Evolutionary conservation across 495 filamentous ascomycete genomes (phyloP).

Genomic region (Aspergillus saccharolyticus): DNA sequence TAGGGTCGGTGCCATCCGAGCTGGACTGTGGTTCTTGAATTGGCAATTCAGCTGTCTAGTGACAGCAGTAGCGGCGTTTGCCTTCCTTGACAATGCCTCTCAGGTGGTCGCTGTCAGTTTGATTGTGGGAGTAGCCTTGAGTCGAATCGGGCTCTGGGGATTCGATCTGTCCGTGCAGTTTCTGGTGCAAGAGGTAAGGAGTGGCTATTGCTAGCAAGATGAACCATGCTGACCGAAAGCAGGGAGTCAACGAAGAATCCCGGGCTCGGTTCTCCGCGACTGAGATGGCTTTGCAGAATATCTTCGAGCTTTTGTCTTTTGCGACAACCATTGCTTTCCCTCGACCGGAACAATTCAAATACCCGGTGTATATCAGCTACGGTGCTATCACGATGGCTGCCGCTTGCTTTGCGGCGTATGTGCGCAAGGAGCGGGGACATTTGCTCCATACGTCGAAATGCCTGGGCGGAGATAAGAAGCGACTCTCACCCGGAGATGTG

Average conservation of each 20-base stretch:
- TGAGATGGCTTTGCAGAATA: conserved; percentile 58
- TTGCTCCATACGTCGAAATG: conserved; percentile 48
- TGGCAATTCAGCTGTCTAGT: conserved; percentile 56
- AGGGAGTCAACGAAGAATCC: conserved; percentile 45
- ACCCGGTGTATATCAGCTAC: conserved; percentile 53
- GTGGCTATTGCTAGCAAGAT: background rate
- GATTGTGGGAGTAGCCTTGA: conserved; percentile 49
- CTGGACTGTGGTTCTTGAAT: conserved; percentile 58
- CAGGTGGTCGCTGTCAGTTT: conserved; percentile 41
- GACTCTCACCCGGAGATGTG: background rate
- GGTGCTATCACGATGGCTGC: conserved; percentile 47
- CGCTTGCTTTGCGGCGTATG: conserved; percentile 50
- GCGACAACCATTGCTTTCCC: conserved; percentile 56
- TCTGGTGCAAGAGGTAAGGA: conserved; percentile 58
- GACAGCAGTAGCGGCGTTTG: conserved; percentile 35
- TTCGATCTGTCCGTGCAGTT: conserved; percentile 63
- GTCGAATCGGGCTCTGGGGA: conserved; percentile 61
- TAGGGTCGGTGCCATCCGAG: conserved; percentile 51
- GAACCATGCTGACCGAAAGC: background rate
- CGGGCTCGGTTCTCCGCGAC: conserved; percentile 58
- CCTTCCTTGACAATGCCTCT: conserved; percentile 28
- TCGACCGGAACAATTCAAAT: conserved; percentile 53
- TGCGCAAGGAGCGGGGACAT: conserved; percentile 57
- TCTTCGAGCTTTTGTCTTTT: conserved; percentile 61
- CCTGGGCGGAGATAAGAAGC: conserved; percentile 10